Conservation (phyloP, 108 stramenopile species). For the Seminavis robusta region DNA sequence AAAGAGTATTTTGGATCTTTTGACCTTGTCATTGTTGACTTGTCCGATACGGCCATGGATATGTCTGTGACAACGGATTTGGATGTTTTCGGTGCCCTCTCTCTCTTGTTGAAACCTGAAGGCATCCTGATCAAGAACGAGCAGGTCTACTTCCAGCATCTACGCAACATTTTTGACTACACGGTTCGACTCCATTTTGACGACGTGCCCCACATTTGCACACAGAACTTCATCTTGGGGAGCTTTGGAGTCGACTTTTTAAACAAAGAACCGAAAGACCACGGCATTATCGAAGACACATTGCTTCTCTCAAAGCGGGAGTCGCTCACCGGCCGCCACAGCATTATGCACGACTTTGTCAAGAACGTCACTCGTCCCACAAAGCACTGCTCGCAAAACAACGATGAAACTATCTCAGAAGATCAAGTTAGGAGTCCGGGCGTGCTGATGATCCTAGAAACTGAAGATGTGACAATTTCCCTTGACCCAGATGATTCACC, state of each 20-base stretch:
- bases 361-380: background rate
- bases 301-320: slow-evolving; percentile 1
- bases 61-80: slow-evolving; percentile 50
- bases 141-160: slow-evolving; percentile 28
- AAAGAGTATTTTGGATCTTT: slow-evolving; percentile 70
- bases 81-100: slow-evolving; percentile 51
- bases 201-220: slow-evolving; percentile 19
- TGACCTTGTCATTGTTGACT: slow-evolving; percentile 64
- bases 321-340: slow-evolving; percentile 5
- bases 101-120: slow-evolving; percentile 52
- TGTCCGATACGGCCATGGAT: slow-evolving; percentile 58
- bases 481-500: no score
- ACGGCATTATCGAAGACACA: slow-evolving; percentile 8
- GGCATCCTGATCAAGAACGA: slow-evolving; percentile 63
- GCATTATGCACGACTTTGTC: slow-evolving; percentile 20
- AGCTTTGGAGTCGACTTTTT: slow-evolving; percentile 30
- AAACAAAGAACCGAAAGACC: slow-evolving; percentile 10
- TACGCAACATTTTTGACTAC: slow-evolving; percentile 51
- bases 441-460: slow-evolving; percentile 48
- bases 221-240: slow-evolving; percentile 16
- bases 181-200: slow-evolving; percentile 9
- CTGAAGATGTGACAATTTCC: slow-evolving; percentile 39
- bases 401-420: slow-evolving; percentile 13
- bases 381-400: background rate
- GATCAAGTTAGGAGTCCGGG: slow-evolving; percentile 28